Evolutionary conservation across 78 protist species (phyloP).

Genomic region (Isochrysis galbana): DNA sequence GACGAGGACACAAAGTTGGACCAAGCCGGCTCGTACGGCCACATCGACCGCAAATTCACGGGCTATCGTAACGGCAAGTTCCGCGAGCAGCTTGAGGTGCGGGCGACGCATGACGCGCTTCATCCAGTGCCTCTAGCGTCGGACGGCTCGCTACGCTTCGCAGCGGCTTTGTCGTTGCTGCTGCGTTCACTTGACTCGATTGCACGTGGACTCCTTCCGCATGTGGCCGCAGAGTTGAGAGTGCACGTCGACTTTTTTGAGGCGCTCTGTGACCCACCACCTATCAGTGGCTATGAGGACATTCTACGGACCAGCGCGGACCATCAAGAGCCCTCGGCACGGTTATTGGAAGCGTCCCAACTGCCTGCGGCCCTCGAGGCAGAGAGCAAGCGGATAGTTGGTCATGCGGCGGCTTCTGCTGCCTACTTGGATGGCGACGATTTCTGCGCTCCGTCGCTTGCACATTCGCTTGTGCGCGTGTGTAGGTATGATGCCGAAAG

Average conservation of each 20-base stretch:
- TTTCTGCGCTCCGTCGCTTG: neutral
- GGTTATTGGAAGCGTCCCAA: neutral
- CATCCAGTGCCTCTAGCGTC: neutral
- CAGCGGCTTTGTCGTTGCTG: neutral
- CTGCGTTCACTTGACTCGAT: neutral
- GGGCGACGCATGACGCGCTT: neutral
- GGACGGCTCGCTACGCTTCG: neutral
- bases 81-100: slow-evolving; percentile 33
- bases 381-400: neutral
- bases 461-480: neutral
- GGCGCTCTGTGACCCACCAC: neutral
- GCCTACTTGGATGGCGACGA: neutral
- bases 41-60: slow-evolving; percentile 19
- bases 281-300: too few relatives aligned
- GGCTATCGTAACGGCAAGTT: neutral
- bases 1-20: neutral
- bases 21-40: neutral
- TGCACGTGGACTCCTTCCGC: neutral
- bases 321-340: too few relatives aligned
- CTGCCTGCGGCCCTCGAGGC: neutral
- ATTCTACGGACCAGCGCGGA: too few relatives aligned
- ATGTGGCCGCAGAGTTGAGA: neutral
- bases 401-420: neutral
- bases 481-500: neutral
- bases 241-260: neutral